Evolutionary conservation across 495 filamentous ascomycete genomes (phyloP).

Genomic region (Penicillium canariense): DNA sequence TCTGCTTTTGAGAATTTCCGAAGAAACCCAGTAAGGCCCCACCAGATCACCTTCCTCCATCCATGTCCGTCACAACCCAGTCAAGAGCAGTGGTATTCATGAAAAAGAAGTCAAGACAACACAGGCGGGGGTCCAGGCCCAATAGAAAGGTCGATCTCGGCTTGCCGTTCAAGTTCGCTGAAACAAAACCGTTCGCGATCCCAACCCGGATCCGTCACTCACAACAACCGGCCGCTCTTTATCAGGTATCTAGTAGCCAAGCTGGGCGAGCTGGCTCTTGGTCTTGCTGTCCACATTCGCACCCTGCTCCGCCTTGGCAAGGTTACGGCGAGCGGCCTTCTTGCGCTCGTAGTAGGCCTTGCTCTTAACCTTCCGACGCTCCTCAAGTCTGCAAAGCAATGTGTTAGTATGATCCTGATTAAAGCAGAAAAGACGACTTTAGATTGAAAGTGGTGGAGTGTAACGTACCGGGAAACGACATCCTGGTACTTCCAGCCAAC

Average conservation of each 20-base stretch:
- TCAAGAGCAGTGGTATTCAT: constrained; percentile 25
- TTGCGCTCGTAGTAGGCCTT: constrained; percentile 99
- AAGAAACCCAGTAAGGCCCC: constrained; percentile 31
- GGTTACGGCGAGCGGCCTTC: constrained; percentile 87
- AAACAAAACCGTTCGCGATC: constrained; percentile 48
- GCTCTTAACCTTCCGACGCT: constrained; percentile 98
- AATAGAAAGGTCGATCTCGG: constrained; percentile 41
- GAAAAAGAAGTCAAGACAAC: constrained; percentile 24
- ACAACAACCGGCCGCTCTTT: constrained; percentile 47
- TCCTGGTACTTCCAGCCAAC: constrained; percentile 99
- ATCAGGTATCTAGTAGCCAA: constrained; percentile 66
- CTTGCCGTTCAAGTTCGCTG: constrained; percentile 45
- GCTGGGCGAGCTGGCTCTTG: constrained; percentile 67
- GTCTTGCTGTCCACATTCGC: constrained; percentile 78
- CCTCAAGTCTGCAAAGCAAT: constrained; percentile 73
- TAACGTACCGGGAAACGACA: constrained; percentile 88
- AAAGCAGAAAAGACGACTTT: not conserved
- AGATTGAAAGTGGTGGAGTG: not conserved
- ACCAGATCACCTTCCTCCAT: constrained; percentile 14
- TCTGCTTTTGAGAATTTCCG: constrained; percentile 32
- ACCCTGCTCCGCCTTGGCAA: constrained; percentile 86
- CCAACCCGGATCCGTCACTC: constrained; percentile 44
- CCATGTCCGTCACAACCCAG: constrained; percentile 41
- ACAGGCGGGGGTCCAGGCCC: constrained; percentile 17
- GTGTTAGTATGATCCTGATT: not conserved